These are phyloP conservation scores for Colletotrichum neosansevieriae DNA, from an alignment of 2,329 filamentous ascomycete genomes.

Conservation along the genomic window DNA sequence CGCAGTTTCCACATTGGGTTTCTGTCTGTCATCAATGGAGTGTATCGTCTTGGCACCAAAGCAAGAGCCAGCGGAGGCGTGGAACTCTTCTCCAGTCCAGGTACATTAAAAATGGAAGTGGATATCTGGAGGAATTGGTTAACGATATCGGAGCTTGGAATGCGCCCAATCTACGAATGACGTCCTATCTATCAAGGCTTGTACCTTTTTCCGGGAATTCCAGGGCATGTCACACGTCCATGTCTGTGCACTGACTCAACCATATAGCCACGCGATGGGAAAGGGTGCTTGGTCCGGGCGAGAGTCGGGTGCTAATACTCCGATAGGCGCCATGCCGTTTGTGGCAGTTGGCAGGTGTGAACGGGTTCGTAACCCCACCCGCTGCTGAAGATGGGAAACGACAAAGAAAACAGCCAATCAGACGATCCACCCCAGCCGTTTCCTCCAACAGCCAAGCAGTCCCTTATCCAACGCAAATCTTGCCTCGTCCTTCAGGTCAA, in stretches of 20 bases:
- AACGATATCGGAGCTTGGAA: constrained; percentile 34
- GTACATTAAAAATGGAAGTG: constrained; percentile 7
- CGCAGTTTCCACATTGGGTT: constrained; percentile 24
- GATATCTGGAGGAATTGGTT: constrained; percentile 15
- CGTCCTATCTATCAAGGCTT: constrained; percentile 14
- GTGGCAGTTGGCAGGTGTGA: constrained; percentile 33
- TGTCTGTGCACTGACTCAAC: constrained; percentile 31
- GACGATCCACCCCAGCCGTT: constrained; percentile 1
- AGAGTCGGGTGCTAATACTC: constrained; percentile 1
- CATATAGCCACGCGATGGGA: not conserved
- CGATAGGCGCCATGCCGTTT: constrained; percentile 11
- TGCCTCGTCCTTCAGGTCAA: constrained; percentile 40
- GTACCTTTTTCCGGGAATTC: constrained; percentile 9
- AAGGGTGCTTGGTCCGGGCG: not conserved
- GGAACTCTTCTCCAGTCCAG: constrained; percentile 26
- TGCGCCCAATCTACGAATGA: not conserved
- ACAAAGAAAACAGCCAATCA: constrained; percentile 16
- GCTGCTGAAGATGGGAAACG: constrained; percentile 25
- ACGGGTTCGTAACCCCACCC: constrained; percentile 25
- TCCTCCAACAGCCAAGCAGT: constrained; percentile 27
- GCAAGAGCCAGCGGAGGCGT: constrained; percentile 19
- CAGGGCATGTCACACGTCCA: not conserved
- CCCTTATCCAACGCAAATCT: constrained; percentile 39
- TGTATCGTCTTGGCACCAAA: constrained; percentile 16
- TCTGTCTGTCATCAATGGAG: constrained; percentile 28